Base-by-base conservation (phyloP, 345 rosid species). In the Populus nigra region DNA sequence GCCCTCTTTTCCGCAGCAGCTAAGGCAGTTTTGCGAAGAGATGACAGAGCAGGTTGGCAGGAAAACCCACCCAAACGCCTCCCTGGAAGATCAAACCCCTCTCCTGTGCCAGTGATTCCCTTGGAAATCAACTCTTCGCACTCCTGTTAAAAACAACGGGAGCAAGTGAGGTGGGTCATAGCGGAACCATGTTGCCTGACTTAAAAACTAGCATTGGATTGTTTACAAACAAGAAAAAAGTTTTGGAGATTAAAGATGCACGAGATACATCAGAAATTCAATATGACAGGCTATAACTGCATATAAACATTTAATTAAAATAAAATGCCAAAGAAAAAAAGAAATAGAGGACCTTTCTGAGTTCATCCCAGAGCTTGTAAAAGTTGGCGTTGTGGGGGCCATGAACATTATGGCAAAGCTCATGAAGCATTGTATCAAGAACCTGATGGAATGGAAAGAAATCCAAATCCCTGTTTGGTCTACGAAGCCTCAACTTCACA, bases 391-490 rank as follows among this genome's bases (percentile, higher is more conserved):
- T 91, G 29, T 93, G 98, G 86, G 98, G 95, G 79, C 91, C 93
- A 62, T 89, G 93, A 39, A 35, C 92, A 78, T 90, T 96, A 78
- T 93, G 99, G 79, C 97, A 93, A 63, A 96, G 94, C 84, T 96
- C 97, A 36, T 93, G 99, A 84, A 92, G 98, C 98, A 93, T 92
- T 2, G 99, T 93, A 85, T 93, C 97, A 12, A 93, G 92, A 77
- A 96, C 81, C 77, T 89, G 85, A 84, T 91, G 85, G 47, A 82
- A 92, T 2, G 97, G 91, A 63, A 83, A 82, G 83, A 96, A 96
- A 62, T 86, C 93, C 73, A 35, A 73, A 27, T 93, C 96, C 36
- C 89, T 80, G 73, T 89, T 92, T 1, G 85, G 90, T 78, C 90
- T 88, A 29, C 99, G 79, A 57, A 96, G 94, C 87, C 94, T 88